These are phyloP conservation scores for Lonicera japonica DNA, from an alignment of 129 eudicot genomes.

Conservation along the genomic window DNA sequence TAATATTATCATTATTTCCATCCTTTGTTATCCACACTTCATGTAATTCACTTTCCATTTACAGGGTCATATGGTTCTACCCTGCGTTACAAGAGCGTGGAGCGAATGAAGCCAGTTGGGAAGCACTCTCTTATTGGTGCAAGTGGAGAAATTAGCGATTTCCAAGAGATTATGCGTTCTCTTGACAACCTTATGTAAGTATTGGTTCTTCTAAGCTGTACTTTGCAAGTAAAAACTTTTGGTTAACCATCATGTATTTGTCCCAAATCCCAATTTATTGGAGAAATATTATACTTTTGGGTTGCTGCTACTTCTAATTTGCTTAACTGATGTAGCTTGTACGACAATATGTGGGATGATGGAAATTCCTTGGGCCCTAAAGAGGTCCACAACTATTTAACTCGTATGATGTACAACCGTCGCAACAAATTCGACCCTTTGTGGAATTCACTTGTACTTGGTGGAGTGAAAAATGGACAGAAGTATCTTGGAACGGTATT, in stretches of 20 bases:
- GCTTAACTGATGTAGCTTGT: constrained; percentile 29
- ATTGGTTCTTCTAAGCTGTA: not conserved
- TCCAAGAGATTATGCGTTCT: constrained; percentile 63
- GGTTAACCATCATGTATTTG: too few species aligned
- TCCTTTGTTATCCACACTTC: too few species aligned
- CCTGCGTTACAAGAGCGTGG: constrained; percentile 72
- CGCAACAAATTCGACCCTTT: constrained; percentile 78
- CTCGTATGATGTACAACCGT: constrained; percentile 73
- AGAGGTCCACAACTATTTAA: constrained; percentile 76
- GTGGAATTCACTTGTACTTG: constrained; percentile 78
- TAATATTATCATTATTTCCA: too few species aligned
- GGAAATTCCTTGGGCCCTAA: constrained; percentile 85
- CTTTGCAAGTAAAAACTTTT: too few species aligned
- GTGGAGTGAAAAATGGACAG: constrained; percentile 77
- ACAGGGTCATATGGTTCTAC: constrained; percentile 88
- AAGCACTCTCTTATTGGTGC: constrained; percentile 90
- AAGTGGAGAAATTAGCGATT: constrained; percentile 87
- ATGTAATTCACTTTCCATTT: constrained; percentile 10
- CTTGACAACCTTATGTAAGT: constrained; percentile 83
- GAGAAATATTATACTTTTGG: not conserved
- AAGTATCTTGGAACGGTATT: constrained; percentile 76
- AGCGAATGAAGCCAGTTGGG: constrained; percentile 69
- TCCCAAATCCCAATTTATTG: too few species aligned
- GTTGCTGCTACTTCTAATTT: not conserved
- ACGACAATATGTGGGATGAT: constrained; percentile 87